phyloP scores from a whole-genome alignment of 139 green algal species.

The Chara braunii region DNA sequence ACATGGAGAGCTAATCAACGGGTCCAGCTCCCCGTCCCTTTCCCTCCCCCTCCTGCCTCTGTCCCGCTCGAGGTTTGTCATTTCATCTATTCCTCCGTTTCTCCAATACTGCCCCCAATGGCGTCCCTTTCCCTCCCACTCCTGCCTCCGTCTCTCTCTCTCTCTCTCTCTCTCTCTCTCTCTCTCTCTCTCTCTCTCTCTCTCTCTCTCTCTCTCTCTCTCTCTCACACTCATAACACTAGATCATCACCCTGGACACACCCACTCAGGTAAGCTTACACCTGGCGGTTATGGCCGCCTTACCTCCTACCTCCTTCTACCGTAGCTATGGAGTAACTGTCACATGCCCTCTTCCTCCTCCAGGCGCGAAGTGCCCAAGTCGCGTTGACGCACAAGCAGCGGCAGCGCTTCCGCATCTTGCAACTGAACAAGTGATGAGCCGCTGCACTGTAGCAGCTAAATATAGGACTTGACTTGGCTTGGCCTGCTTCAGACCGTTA shows the following conservation, averaged over 20 bases:
- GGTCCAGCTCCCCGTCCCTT: background rate
- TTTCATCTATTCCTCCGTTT: background rate
- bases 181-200: background rate
- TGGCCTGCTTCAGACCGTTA: too few relatives aligned
- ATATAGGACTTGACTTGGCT: too few relatives aligned
- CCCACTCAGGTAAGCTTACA: too few relatives aligned
- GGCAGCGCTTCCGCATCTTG: conserved; percentile 33
- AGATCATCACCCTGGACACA: too few relatives aligned
- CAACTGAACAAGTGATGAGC: too few relatives aligned
- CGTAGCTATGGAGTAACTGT: too few relatives aligned
- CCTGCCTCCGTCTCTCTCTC: background rate
- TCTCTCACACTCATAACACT: background rate
- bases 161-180: background rate
- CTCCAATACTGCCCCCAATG: background rate
- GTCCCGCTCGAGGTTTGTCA: background rate
- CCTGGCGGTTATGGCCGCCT: too few relatives aligned
- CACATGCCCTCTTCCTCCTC: too few relatives aligned
- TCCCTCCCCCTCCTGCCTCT: background rate
- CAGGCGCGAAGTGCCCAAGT: too few relatives aligned
- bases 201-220: background rate
- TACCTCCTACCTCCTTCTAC: too few relatives aligned
- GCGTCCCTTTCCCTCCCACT: background rate
- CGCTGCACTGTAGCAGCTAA: too few relatives aligned
- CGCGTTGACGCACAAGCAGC: conserved; percentile 25
- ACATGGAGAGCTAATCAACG: too few relatives aligned